Percentiles rank a stretch among this genome's conserved stretches.
phyloP scores from a whole-genome alignment of 2,329 filamentous ascomycete genomes.

The Coleophoma crateriformis region DNA sequence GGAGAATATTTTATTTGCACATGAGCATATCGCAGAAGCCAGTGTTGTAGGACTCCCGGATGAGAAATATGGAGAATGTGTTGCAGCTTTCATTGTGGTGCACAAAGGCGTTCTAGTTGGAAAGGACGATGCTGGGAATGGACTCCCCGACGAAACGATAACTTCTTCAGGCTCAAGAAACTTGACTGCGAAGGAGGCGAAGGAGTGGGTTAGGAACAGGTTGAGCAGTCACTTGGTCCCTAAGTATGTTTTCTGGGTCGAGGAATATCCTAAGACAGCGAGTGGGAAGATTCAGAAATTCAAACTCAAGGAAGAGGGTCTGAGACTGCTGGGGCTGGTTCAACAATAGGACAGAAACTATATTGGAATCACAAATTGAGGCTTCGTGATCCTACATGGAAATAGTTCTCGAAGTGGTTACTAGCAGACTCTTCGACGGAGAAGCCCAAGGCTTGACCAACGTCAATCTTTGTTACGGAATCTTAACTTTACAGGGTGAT shows the following conservation, averaged over 20 bases:
- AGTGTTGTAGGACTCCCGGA: slow-evolving; percentile 83
- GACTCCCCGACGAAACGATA: slow-evolving; percentile 4
- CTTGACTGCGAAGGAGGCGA: slow-evolving; percentile 34
- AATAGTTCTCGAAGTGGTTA: too few species aligned
- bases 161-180: slow-evolving; percentile 1
- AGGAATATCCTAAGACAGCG: slow-evolving; percentile 87
- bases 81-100: slow-evolving; percentile 74
- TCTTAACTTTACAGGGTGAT: background rate
- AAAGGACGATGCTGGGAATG: slow-evolving; percentile 21
- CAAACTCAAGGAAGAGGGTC: slow-evolving; percentile 66
- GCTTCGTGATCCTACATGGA: too few species aligned
- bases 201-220: slow-evolving; percentile 64
- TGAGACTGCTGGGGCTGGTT: slow-evolving; percentile 27
- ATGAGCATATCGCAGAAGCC: slow-evolving; percentile 66
- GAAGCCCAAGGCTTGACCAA: too few species aligned
- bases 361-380: too few species aligned
- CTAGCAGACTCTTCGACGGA: too few species aligned
- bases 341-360: too few species aligned
- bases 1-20: slow-evolving; percentile 78
- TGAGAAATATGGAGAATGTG: slow-evolving; percentile 76
- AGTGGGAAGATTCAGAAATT: slow-evolving; percentile 98
- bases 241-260: slow-evolving; percentile 82
- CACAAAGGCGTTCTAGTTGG: slow-evolving; percentile 27
- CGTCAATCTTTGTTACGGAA: background rate
- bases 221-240: slow-evolving; percentile 76